Evolutionary conservation across 2,329 filamentous ascomycete genomes (phyloP), one percentile per base, ranked within the genome.

Genomic region (Hortaea werneckii): DNA sequence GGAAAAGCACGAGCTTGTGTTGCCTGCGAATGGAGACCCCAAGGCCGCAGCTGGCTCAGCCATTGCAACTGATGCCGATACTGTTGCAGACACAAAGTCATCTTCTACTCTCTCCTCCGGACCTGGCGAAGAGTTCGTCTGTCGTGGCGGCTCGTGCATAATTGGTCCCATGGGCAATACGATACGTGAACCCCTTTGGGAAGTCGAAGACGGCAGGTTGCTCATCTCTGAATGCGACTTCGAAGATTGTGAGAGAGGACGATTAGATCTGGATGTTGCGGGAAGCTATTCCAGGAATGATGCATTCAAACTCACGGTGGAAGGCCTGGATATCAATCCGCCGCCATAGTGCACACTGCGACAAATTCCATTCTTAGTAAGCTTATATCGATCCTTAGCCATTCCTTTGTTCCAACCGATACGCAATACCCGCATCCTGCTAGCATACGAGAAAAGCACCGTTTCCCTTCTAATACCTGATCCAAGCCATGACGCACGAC

Each of bases 261-360:
- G 87, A 43, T 63, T 95, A 53, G 88, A 95, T 63, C 64, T 95
- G 40, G 89, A 95, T 68, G 80, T 86, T 34, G 87, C 80, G 2
- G 89, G 89, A 0, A 88, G 83, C 60, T 95, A 94, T 65, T 89
- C 87, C 2, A 76, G 87, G 62, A 84, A 76, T 51, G 81, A 82
- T 60, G 70, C 76, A 11, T 82, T 82, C 58, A 72, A 73, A 52
- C 59, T 82, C 45, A 75, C 66, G 0, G 78, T 82, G 3, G 72
- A 79, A 43, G 79, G 78, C 0, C 54, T 82, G 54, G 77, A 80
- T 58, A 55, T 82, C 41, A 71, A 68, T 45, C 78, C 78, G 5
- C 78, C 78, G n/a, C 75, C 77, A 11, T 72, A 20, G 13, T 39
- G 13, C 37, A 8, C 20, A 12, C 20, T 8, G 13, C 37, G 13